A percentile compares a stretch with the other conserved stretches of the same genome.
Conservation (phyloP, 176 grass and related monocot species). For the Calamus simplicifolius region DNA sequence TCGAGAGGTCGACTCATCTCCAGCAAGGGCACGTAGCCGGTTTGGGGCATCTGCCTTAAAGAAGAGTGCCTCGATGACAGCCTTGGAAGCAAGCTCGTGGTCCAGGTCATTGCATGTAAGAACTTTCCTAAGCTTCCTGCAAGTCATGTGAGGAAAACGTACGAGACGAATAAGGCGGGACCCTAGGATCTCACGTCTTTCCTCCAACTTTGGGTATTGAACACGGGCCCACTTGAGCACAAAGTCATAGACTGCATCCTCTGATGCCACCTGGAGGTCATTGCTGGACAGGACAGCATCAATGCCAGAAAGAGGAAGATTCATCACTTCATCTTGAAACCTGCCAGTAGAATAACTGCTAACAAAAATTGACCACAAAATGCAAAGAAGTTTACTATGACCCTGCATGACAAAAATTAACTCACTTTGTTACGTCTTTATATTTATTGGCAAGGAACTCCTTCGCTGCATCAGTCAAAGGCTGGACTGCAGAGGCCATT, state of each 20-base stretch:
- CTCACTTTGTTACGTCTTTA: slow-evolving; percentile 81
- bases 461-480: slow-evolving; percentile 82
- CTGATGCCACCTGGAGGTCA: slow-evolving; percentile 68
- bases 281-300: slow-evolving; percentile 69
- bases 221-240: slow-evolving; percentile 54
- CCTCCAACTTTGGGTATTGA: slow-evolving; percentile 49
- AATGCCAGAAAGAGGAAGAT: slow-evolving; percentile 57
- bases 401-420: slow-evolving; percentile 12
- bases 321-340: slow-evolving; percentile 68
- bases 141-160: slow-evolving; percentile 68
- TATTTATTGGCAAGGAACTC: slow-evolving; percentile 88
- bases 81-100: slow-evolving; percentile 48
- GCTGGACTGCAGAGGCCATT: slow-evolving; percentile 53
- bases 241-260: slow-evolving; percentile 66
- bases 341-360: slow-evolving; percentile 27
- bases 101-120: slow-evolving; percentile 52
- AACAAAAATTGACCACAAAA: not conserved
- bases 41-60: slow-evolving; percentile 61
- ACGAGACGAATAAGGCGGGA: slow-evolving; percentile 47
- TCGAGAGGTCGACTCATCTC: slow-evolving; percentile 26
- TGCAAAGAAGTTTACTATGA: too few species aligned
- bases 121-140: slow-evolving; percentile 60
- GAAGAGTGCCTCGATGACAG: slow-evolving; percentile 55
- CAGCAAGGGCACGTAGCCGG: slow-evolving; percentile 37
- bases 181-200: slow-evolving; percentile 57